Evolutionary conservation across 257 asterid genomes (phyloP).

Genomic region (Cinchona pubescens): DNA sequence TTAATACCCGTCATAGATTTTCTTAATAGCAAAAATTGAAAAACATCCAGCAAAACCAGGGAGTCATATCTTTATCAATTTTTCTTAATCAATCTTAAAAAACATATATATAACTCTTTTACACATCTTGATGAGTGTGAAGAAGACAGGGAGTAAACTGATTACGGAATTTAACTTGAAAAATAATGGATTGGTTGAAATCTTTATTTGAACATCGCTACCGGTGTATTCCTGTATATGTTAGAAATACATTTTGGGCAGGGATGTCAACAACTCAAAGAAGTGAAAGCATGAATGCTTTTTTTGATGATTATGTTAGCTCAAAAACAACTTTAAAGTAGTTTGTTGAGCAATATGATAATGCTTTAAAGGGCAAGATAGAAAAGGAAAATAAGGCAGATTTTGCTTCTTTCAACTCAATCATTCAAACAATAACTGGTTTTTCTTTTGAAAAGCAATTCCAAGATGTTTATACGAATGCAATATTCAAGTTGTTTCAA

Average conservation of each 20-base stretch:
- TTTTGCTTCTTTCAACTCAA: neutral
- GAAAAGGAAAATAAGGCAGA: neutral
- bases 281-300: conserved; percentile 10
- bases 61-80: too few relatives aligned
- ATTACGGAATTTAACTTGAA: too few relatives aligned
- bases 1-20: too few relatives aligned
- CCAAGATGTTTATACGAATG: neutral
- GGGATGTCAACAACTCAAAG: conserved; percentile 5
- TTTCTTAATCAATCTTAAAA: too few relatives aligned
- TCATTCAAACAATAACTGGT: neutral
- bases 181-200: neutral
- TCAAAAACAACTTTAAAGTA: neutral
- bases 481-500: neutral
- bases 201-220: too few relatives aligned
- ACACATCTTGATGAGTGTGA: too few relatives aligned
- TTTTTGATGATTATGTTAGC: neutral
- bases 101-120: too few relatives aligned
- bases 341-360: too few relatives aligned
- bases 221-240: neutral
- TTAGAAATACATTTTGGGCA: neutral
- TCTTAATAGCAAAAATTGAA: too few relatives aligned
- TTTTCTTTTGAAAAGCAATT: neutral
- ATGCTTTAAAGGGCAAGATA: too few relatives aligned
- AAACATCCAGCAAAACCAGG: too few relatives aligned
- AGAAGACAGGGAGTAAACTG: too few relatives aligned